Conservation (phyloP, 2,329 filamentous ascomycete genomes). For the Apiospora sp. region DNA sequence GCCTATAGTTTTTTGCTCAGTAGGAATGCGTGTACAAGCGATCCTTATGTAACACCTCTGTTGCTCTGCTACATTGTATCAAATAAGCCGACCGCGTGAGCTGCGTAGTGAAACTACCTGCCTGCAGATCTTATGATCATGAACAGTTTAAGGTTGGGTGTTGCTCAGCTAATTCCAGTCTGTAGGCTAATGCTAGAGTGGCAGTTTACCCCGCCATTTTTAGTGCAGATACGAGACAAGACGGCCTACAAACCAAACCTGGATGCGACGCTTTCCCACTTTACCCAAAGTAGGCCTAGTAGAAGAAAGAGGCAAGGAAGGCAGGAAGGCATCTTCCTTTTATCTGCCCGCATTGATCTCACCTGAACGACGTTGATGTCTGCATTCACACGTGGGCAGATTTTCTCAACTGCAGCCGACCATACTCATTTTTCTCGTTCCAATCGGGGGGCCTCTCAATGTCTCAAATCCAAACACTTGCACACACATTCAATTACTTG, state of each 20-base stretch:
- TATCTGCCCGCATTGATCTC: constrained; percentile 12
- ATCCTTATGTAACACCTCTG: background rate
- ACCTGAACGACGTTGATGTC: background rate
- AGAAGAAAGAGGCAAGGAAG: background rate
- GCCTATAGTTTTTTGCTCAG: no score
- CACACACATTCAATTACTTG: background rate
- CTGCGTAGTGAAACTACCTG: background rate
- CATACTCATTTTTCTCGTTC: background rate
- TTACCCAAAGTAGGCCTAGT: constrained; percentile 15
- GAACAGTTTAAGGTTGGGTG: background rate
- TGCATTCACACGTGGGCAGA: background rate
- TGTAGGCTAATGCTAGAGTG: background rate
- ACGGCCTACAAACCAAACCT: background rate
- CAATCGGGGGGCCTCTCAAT: background rate
- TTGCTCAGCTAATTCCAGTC: background rate
- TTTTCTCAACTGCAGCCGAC: constrained; percentile 7
- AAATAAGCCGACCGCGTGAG: no score
- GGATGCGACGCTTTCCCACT: constrained; percentile 14
- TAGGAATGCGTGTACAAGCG: background rate
- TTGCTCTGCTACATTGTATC: background rate
- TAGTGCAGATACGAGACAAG: background rate
- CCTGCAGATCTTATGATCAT: background rate
- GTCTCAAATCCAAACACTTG: background rate
- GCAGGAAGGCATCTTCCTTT: background rate
- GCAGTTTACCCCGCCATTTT: constrained; percentile 16